A percentile compares a stretch with the other conserved stretches of the same genome.
phyloP scores from a whole-genome alignment of 1,139 yeast genomes.

The Taiozyma sp. region DNA sequence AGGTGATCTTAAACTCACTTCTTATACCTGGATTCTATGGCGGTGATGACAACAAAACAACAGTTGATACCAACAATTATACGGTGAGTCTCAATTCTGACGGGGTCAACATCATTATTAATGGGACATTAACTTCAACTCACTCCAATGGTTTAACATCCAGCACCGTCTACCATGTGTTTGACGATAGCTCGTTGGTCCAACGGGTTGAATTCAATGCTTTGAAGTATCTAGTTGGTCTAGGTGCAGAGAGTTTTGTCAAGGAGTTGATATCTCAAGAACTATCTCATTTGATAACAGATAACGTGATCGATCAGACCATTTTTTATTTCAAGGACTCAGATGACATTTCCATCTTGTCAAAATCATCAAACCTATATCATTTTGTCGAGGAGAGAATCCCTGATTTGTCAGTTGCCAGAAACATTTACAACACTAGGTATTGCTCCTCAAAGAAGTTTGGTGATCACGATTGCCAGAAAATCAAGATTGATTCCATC shows the following conservation, averaged over 20 bases:
- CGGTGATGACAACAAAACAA: constrained; percentile 24
- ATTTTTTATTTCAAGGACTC: constrained; percentile 43
- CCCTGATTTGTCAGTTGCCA: constrained; percentile 20
- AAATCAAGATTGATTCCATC: constrained; percentile 32
- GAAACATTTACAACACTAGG: constrained; percentile 38
- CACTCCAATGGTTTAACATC: constrained; percentile 41
- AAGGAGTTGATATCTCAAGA: constrained; percentile 62
- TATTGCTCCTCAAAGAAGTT: constrained; percentile 35
- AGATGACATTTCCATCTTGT: constrained; percentile 17
- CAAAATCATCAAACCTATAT: constrained; percentile 44
- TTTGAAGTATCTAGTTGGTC: constrained; percentile 65
- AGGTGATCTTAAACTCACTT: constrained; percentile 30
- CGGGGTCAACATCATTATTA: constrained; percentile 29
- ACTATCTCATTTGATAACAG: constrained; percentile 52
- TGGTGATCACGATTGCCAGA: constrained; percentile 41
- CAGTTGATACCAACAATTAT: constrained; percentile 23
- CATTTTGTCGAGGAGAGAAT: constrained; percentile 59
- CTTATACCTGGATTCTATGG: constrained; percentile 32
- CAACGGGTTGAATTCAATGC: constrained; percentile 48
- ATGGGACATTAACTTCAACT: constrained; percentile 26
- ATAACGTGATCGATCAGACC: constrained; percentile 41
- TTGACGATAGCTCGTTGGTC: constrained; percentile 35
- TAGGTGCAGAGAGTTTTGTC: constrained; percentile 63
- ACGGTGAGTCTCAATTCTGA: constrained; percentile 14
- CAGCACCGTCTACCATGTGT: constrained; percentile 61